A percentile compares a stretch with the other conserved stretches of the same genome.
These are phyloP conservation scores for Spizellomyces sp. DNA, from an alignment of 192 early-diverging fungal genomes.

Conservation along the genomic window DNA sequence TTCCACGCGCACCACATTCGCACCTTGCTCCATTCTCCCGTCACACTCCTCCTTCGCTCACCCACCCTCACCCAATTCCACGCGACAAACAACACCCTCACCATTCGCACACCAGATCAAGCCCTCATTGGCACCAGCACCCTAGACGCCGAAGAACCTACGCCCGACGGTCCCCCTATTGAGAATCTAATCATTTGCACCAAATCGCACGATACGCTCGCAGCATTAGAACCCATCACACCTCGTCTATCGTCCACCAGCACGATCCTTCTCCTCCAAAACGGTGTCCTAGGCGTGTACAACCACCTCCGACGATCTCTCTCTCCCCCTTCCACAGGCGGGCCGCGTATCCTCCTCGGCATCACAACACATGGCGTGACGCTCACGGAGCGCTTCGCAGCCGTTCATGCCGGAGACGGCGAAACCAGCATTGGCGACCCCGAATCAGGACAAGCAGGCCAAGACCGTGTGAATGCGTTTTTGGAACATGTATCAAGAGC, in stretches of 20 bases:
- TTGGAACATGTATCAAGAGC: no score
- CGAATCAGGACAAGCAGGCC: background rate
- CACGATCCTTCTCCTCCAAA: conserved; percentile 66
- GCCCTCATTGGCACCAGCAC: background rate
- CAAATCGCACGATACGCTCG: conserved; percentile 65
- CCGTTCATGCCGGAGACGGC: conserved; percentile 62
- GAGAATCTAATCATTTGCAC: conserved; percentile 60
- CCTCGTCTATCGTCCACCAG: conserved; percentile 44
- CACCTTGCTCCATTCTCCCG: conserved; percentile 41
- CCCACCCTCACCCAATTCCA: conserved; percentile 38
- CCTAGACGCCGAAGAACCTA: conserved; percentile 12
- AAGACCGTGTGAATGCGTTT: no score
- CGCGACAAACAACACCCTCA: background rate
- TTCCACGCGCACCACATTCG: conserved; percentile 63
- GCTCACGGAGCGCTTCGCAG: conserved; percentile 46
- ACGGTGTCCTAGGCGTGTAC: conserved; percentile 62
- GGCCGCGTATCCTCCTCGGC: conserved; percentile 49
- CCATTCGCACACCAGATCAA: background rate
- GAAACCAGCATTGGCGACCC: conserved; percentile 50
- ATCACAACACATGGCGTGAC: conserved; percentile 60
- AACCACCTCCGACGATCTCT: conserved; percentile 50
- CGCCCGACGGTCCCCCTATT: conserved; percentile 44
- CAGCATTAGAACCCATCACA: conserved; percentile 51
- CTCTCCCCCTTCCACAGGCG: conserved; percentile 23
- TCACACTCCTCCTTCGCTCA: conserved; percentile 62